Base-by-base conservation (phyloP, 192 early-diverging fungal species). In the Lobosporangium transversale region DNA sequence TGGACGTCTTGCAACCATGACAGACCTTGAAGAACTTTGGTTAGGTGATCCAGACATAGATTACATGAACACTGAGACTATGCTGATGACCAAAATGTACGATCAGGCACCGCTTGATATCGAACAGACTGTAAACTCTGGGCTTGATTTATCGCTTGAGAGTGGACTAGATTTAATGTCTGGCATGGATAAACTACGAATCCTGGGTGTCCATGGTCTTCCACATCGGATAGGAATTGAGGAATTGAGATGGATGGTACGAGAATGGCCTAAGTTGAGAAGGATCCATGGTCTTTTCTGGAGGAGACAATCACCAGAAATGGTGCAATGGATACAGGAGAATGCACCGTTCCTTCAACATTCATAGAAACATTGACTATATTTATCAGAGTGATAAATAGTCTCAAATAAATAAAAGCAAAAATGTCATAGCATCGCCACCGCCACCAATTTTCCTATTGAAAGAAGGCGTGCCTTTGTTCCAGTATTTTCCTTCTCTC, bases 21-120 rank as follows among this genome's bases (percentile, higher is more conserved):
- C 48, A 3, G 24, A 50, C 4, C 48, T 50, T 2, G 48, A 50
- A 50, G 48, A 50, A 23, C 48, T 50, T 6, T 50, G 48, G 48
- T 3, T 50, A 26, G 48, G 48, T 12, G 48, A 50, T 6, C 12
- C 48, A 24, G 48, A 50, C 21, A 6, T 24, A 26, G 21, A 50
- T 2, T 24, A 50, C 4, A 50, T 50, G 4, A 50, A 24, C 48
- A 24, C 27, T 4, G 21, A 50, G 3, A 11, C 21, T 24, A 2
- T 50, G 23, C 6, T 50, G 48, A 24, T 50, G 48, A 50, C 23
- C 48, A 50, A 50, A 12, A 17, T 11, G 27, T 10, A 11, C 17
- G 5, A 10, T 3, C 48, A 23, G 9, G 23, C 21, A 4, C n/a
- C n/a, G n/a, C n/a, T n/a, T n/a, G n/a, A n/a, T n/a, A n/a, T n/a